Base-by-base conservation (phyloP, 768 basidiomycete genomes). In the Lactarius akahatsu region DNA sequence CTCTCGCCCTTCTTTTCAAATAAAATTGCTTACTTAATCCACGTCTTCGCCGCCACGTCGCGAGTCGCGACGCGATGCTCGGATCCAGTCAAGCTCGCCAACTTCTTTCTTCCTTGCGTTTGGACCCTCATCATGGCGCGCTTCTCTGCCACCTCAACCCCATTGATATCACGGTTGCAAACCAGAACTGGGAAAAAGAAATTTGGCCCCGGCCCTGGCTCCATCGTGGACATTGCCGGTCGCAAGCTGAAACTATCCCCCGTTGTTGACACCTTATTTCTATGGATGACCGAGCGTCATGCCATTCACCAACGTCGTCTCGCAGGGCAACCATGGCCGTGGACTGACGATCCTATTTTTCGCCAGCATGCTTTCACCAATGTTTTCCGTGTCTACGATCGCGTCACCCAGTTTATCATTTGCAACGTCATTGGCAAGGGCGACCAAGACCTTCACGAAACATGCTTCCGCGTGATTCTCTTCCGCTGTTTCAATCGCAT, bases 401-500 rank as follows among this genome's bases (percentile, higher is more conserved):
- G 84, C 41, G 81, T 81, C 20, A 85, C 83, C 36, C 91, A 93
- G 71, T 93, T 81, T 68, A 78, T 92, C 64, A 80, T 93, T 38
- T 71, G 74, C 7, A 82, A 90, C 63, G 89, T 93, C 66, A 86
- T 92, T 67, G 81, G 87, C 70, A 83, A 85, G 71, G 90, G 90
- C 45, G 78, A 84, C 2, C 86, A 87, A 70, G 76, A 79, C 36
- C 81, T 82, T 26, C 75, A 76, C 16, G 91, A 93, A 74, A 74
- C 90, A 61, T 81, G 84, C 28, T 93, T 93, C 70, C 87, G 91
- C 55, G 82, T 92, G 63, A 69, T 83, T 65, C 79, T 93, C 47
- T 93, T 89, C 80, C 88, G 87, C 71, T 79, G 78, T 15, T 93
- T 89, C 78, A 90, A 87, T 69, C 85, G 77, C 70, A 86, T 88